Percentiles rank a stretch among this genome's conserved stretches.
Conservation (phyloP, 176 grass and related monocot genomes). For the Oryza glaberrima region DNA sequence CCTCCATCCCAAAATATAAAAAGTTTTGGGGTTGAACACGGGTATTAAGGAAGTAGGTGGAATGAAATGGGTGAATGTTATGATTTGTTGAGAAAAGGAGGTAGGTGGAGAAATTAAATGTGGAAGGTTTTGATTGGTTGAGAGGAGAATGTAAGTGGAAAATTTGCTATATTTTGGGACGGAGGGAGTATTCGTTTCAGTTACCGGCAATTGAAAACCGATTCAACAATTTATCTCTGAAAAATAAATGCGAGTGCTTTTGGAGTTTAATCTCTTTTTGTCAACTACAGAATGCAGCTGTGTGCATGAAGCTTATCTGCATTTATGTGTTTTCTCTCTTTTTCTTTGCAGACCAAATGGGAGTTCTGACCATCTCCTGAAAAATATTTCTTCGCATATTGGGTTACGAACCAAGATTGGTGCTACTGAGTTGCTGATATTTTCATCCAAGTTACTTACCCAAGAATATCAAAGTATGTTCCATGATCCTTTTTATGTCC, state of each 20-base stretch:
- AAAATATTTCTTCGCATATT: slow-evolving; percentile 53
- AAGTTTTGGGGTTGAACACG: too few relatives aligned
- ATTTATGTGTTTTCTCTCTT: slow-evolving; percentile 13
- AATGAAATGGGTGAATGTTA: too few relatives aligned
- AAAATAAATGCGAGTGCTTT: slow-evolving; percentile 1
- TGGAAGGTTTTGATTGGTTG: too few relatives aligned
- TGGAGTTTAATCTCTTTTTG: background rate
- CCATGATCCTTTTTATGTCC: background rate
- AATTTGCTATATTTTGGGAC: too few relatives aligned
- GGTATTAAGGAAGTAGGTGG: too few relatives aligned
- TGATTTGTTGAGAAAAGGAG: too few relatives aligned
- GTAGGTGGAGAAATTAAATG: too few relatives aligned
- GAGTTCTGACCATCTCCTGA: slow-evolving; percentile 59
- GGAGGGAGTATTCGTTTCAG: background rate
- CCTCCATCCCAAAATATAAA: too few relatives aligned
- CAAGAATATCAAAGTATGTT: slow-evolving; percentile 66
- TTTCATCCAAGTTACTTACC: slow-evolving; percentile 67
- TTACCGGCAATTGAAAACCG: background rate
- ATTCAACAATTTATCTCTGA: background rate
- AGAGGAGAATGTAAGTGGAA: too few relatives aligned
- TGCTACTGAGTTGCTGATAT: slow-evolving; percentile 51
- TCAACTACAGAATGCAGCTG: background rate
- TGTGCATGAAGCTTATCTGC: background rate
- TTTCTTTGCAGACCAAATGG: slow-evolving; percentile 46
- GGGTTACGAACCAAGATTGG: slow-evolving; percentile 53